phyloP scores from a whole-genome alignment of 2,329 filamentous ascomycete species.

The Aphanocladium album region DNA sequence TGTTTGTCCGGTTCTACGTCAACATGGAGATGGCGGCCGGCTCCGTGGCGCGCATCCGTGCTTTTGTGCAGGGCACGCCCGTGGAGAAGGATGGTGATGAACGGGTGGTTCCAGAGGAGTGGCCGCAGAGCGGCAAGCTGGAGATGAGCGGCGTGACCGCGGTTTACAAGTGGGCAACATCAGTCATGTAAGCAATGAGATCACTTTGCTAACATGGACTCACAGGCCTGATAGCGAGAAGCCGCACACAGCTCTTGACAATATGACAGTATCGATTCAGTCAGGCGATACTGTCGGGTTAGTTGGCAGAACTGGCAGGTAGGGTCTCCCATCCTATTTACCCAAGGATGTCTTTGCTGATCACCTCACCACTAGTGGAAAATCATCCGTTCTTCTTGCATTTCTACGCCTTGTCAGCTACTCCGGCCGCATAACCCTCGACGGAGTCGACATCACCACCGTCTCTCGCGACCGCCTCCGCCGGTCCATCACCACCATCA shows the following conservation, averaged over 20 bases:
- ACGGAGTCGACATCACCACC: slow-evolving; percentile 34
- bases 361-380: not conserved
- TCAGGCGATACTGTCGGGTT: slow-evolving; percentile 25
- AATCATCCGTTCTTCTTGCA: not conserved
- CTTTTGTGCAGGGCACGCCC: slow-evolving; percentile 9
- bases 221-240: not conserved
- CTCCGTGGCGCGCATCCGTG: slow-evolving; percentile 17
- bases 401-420: not conserved
- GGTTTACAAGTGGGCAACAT: slow-evolving; percentile 15
- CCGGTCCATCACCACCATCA: slow-evolving; percentile 35
- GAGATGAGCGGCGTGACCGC: slow-evolving; percentile 16
- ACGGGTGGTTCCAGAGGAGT: slow-evolving; percentile 20
- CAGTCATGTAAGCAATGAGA: slow-evolving; percentile 13
- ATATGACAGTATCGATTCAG: slow-evolving; percentile 25
- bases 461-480: slow-evolving; percentile 37
- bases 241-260: slow-evolving; percentile 18
- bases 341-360: not conserved
- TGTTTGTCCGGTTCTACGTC: not conserved
- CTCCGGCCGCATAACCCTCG: slow-evolving; percentile 31
- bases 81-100: slow-evolving; percentile 11
- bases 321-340: not conserved
- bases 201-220: slow-evolving; percentile 19
- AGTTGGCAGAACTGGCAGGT: slow-evolving; percentile 32
- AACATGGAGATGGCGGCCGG: slow-evolving; percentile 19
- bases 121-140: slow-evolving; percentile 15